phyloP scores from a whole-genome alignment of 116 monocot genomes.

The Zostera marina region DNA sequence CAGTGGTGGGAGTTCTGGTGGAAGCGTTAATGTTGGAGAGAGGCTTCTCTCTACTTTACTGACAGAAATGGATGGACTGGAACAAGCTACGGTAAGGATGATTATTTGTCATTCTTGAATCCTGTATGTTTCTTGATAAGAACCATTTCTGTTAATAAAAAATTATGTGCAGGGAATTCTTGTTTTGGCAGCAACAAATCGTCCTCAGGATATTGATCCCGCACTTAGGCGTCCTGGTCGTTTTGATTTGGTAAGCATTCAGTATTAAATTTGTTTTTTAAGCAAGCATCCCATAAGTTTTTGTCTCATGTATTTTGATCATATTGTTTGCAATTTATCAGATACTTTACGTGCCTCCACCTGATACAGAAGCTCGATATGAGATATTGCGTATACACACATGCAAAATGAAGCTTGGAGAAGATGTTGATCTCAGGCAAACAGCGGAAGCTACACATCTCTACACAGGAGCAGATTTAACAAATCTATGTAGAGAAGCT shows the following conservation, averaged over 20 bases:
- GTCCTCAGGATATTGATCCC: constrained; percentile 81
- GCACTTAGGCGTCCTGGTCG: constrained; percentile 94
- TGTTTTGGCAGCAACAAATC: constrained; percentile 96
- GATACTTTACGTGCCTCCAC: constrained; percentile 89
- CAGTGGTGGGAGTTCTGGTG: constrained; percentile 46
- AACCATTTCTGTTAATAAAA: neutral
- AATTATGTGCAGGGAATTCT: constrained; percentile 61
- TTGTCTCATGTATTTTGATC: too few species aligned
- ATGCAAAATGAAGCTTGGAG: constrained; percentile 40
- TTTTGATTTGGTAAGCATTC: constrained; percentile 66
- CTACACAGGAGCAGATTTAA: constrained; percentile 83
- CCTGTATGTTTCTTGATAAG: neutral
- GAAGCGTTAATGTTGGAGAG: constrained; percentile 70
- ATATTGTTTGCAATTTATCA: constrained; percentile 7
- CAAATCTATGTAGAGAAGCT: constrained; percentile 48
- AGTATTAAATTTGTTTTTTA: neutral
- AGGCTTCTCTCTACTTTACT: constrained; percentile 86
- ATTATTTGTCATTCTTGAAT: neutral
- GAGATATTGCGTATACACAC: constrained; percentile 73
- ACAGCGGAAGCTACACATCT: constrained; percentile 58
- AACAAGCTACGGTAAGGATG: constrained; percentile 41
- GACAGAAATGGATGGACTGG: constrained; percentile 98
- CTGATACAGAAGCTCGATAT: constrained; percentile 50
- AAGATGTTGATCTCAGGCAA: constrained; percentile 49
- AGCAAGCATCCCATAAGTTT: neutral